Evolutionary conservation across 768 basidiomycete genomes (phyloP).

Genomic region (Boletus subparvulus): DNA sequence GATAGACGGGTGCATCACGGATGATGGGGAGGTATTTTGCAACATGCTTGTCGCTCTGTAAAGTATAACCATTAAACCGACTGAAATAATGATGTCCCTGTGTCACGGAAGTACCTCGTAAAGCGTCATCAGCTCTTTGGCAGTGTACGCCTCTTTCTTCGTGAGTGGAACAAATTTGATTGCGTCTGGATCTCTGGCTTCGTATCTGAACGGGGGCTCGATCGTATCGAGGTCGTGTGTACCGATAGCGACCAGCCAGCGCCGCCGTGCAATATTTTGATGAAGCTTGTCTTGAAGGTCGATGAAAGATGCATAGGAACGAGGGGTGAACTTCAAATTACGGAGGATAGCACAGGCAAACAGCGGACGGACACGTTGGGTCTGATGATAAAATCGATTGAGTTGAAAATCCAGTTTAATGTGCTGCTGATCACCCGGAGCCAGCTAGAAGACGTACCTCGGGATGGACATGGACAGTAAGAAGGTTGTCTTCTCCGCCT

Average conservation of each 20-base stretch:
- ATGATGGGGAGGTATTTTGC: slow-evolving; percentile 89
- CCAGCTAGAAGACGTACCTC: slow-evolving; percentile 53
- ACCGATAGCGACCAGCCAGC: slow-evolving; percentile 93
- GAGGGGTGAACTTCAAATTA: slow-evolving; percentile 82
- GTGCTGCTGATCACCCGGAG: background rate
- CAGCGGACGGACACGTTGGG: slow-evolving; percentile 79
- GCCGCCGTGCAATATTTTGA: slow-evolving; percentile 87
- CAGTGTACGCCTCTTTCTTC: slow-evolving; percentile 76
- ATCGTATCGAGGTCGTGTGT: slow-evolving; percentile 96
- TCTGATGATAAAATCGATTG: slow-evolving; percentile 44
- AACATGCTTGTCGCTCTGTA: slow-evolving; percentile 88
- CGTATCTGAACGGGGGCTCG: slow-evolving; percentile 83
- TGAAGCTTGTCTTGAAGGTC: slow-evolving; percentile 99
- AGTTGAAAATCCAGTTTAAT: background rate
- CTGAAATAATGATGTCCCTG: background rate
- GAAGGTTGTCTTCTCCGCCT: slow-evolving; percentile 60
- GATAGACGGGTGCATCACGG: slow-evolving; percentile 92
- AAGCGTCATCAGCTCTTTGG: slow-evolving; percentile 87
- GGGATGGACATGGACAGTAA: slow-evolving; percentile 67
- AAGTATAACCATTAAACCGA: background rate
- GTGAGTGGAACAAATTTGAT: slow-evolving; percentile 91
- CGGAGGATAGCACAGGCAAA: slow-evolving; percentile 91
- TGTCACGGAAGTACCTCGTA: slow-evolving; percentile 68
- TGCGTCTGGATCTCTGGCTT: slow-evolving; percentile 75
- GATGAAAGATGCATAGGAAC: slow-evolving; percentile 94